phyloP scores from a whole-genome alignment of 1,284 basidiomycete genomes.

The Trichosporon faecale region DNA sequence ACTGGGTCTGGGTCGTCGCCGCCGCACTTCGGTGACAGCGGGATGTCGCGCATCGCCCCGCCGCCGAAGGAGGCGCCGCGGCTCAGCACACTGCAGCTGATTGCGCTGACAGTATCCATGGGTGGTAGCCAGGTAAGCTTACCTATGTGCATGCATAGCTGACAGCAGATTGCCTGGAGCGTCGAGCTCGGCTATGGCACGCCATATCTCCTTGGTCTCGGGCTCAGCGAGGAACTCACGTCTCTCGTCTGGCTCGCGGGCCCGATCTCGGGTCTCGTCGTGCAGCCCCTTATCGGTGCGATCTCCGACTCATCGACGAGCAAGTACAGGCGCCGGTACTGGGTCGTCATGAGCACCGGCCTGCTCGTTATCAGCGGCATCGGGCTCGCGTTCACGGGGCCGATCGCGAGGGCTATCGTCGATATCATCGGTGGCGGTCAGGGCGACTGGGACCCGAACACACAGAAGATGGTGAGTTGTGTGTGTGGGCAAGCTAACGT shows the following conservation, averaged over 20 bases:
- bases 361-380: conserved; percentile 58
- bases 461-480: conserved; percentile 59
- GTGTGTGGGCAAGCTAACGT: neutral
- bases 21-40: neutral
- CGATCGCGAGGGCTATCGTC: conserved; percentile 69
- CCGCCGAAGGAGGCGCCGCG: conserved; percentile 20
- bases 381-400: conserved; percentile 76
- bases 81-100: conserved; percentile 37
- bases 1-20: neutral
- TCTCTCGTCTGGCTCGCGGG: conserved; percentile 96
- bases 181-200: conserved; percentile 74
- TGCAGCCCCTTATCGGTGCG: conserved; percentile 92
- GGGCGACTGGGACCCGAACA: conserved; percentile 85
- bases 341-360: conserved; percentile 79
- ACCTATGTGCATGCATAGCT: neutral
- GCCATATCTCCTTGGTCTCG: conserved; percentile 83
- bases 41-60: neutral
- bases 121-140: conserved; percentile 69
- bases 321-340: conserved; percentile 81
- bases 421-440: conserved; percentile 71
- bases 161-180: conserved; percentile 45
- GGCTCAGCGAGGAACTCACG: conserved; percentile 84
- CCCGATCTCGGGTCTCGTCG: conserved; percentile 76
- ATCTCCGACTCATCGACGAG: conserved; percentile 89
- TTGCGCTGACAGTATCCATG: conserved; percentile 57